These are phyloP conservation scores for Zopfia rhizophila DNA, from an alignment of 2,329 filamentous ascomycete genomes.

Conservation along the genomic window DNA sequence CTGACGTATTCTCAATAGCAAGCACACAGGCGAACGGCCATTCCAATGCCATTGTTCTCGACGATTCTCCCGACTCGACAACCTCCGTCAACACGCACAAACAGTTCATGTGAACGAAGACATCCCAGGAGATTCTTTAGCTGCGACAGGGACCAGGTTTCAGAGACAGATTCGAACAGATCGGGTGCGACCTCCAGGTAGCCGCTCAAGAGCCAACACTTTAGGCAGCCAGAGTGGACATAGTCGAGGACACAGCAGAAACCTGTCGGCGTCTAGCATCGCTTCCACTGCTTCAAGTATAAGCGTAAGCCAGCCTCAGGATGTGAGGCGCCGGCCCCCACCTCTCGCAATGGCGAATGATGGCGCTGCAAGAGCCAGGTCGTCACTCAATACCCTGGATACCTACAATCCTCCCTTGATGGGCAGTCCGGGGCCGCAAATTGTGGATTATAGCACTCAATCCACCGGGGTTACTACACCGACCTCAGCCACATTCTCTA, in stretches of 20 bases:
- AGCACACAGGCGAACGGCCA: slow-evolving; percentile 96
- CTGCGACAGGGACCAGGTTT: slow-evolving; percentile 90
- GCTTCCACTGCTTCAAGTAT: slow-evolving; percentile 77
- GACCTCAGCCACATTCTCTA: slow-evolving; percentile 83
- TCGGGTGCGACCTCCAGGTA: slow-evolving; percentile 77
- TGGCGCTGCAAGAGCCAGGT: slow-evolving; percentile 66
- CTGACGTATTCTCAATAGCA: slow-evolving; percentile 64
- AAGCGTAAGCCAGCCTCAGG: slow-evolving; percentile 59
- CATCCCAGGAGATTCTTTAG: slow-evolving; percentile 91
- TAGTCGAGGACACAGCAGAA: slow-evolving; percentile 80
- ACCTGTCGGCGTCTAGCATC: slow-evolving; percentile 89
- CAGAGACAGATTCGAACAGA: slow-evolving; percentile 93
- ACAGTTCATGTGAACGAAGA: slow-evolving; percentile 98
- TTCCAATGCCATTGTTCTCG: slow-evolving; percentile 96
- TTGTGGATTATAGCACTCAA: slow-evolving; percentile 70
- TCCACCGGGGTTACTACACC: slow-evolving; percentile 84
- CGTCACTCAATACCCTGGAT: slow-evolving; percentile 69
- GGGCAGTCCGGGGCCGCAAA: slow-evolving; percentile 71
- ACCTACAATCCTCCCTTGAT: slow-evolving; percentile 68
- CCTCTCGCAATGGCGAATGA: slow-evolving; percentile 86
- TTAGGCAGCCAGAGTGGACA: slow-evolving; percentile 77
- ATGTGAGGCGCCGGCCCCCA: slow-evolving; percentile 75
- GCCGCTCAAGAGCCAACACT: slow-evolving; percentile 80
- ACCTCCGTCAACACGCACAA: slow-evolving; percentile 94
- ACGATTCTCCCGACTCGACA: slow-evolving; percentile 92